Percentiles rank a stretch among this genome's conserved stretches.
Evolutionary conservation across 768 basidiomycete species (phyloP).

Genomic region (Lactarius sanguifluus): DNA sequence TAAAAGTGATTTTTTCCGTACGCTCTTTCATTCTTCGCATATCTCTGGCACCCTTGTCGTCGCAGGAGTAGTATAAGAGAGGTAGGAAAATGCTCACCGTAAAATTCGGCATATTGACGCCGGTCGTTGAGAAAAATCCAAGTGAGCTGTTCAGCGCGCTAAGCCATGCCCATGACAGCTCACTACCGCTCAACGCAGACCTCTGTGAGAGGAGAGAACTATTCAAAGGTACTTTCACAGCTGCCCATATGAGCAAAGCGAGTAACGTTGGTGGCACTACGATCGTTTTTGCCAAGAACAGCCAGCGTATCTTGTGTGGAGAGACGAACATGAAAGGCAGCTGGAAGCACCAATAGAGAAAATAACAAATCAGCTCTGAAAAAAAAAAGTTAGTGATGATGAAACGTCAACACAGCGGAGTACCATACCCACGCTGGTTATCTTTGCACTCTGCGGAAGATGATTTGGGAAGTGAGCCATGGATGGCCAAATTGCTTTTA

Average conservation of each 20-base stretch:
- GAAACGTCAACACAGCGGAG: background rate
- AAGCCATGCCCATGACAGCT: conserved; percentile 75
- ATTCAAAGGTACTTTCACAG: conserved; percentile 61
- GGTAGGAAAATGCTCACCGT: conserved; percentile 42
- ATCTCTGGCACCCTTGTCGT: conserved; percentile 47
- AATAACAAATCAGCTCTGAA: conserved; percentile 67
- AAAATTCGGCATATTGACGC: conserved; percentile 86
- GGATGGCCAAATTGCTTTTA: conserved; percentile 82
- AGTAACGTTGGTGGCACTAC: conserved; percentile 46
- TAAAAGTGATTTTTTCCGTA: conserved; percentile 35
- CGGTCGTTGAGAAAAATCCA: conserved; percentile 68
- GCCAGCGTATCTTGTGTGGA: conserved; percentile 71
- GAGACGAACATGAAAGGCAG: conserved; percentile 73
- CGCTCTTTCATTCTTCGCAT: conserved; percentile 67
- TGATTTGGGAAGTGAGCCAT: conserved; percentile 62
- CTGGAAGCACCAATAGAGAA: conserved; percentile 75
- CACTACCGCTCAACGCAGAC: conserved; percentile 50
- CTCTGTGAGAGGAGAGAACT: conserved; percentile 57
- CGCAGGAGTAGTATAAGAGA: background rate
- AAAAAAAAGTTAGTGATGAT: conserved; percentile 9
- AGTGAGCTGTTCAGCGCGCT: conserved; percentile 73
- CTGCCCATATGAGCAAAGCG: conserved; percentile 37
- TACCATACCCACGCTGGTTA: conserved; percentile 57
- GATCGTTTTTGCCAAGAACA: conserved; percentile 65
- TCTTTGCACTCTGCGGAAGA: conserved; percentile 54